Percentiles rank a stretch among this genome's conserved stretches.
These are phyloP conservation scores for Candolleomyces aberdarensis DNA, from an alignment of 768 basidiomycete genomes.

Conservation along the genomic window DNA sequence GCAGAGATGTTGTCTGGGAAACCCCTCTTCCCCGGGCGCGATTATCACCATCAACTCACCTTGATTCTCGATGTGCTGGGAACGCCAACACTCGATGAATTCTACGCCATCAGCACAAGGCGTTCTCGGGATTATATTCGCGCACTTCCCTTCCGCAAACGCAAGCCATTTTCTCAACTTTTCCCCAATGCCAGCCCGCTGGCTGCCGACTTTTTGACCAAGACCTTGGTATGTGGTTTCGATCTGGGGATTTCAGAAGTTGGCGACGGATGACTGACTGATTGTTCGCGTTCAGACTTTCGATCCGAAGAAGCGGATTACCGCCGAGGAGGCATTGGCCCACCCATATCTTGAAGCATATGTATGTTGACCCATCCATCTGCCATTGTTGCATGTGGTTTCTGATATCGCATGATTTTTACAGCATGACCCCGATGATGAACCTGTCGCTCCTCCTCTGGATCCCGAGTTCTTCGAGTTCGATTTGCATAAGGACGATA, in stretches of 20 bases:
- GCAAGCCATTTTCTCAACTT: conserved; percentile 72
- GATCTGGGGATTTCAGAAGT: neutral
- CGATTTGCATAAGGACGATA: conserved; percentile 94
- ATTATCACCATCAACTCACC: conserved; percentile 94
- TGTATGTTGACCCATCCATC: conserved; percentile 39
- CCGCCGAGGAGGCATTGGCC: conserved; percentile 90
- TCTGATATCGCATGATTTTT: conserved; percentile 3
- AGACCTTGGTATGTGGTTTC: conserved; percentile 62
- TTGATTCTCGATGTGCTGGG: conserved; percentile 96
- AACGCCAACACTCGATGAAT: conserved; percentile 95
- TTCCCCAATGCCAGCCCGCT: conserved; percentile 90
- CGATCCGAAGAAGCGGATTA: conserved; percentile 95
- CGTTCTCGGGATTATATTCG: conserved; percentile 94
- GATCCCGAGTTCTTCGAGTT: conserved; percentile 97
- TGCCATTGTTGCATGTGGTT: neutral
- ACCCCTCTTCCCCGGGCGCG: conserved; percentile 94
- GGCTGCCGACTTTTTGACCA: conserved; percentile 67
- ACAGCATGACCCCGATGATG: conserved; percentile 94
- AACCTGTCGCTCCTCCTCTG: conserved; percentile 93
- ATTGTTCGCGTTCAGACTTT: conserved; percentile 61
- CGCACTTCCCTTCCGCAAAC: conserved; percentile 90
- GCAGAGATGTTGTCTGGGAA: conserved; percentile 98
- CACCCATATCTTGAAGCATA: conserved; percentile 96
- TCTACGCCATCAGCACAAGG: conserved; percentile 92
- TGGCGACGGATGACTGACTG: neutral